phyloP scores from a whole-genome alignment of 1,284 basidiomycete species.

The Naganishia cerealis region DNA sequence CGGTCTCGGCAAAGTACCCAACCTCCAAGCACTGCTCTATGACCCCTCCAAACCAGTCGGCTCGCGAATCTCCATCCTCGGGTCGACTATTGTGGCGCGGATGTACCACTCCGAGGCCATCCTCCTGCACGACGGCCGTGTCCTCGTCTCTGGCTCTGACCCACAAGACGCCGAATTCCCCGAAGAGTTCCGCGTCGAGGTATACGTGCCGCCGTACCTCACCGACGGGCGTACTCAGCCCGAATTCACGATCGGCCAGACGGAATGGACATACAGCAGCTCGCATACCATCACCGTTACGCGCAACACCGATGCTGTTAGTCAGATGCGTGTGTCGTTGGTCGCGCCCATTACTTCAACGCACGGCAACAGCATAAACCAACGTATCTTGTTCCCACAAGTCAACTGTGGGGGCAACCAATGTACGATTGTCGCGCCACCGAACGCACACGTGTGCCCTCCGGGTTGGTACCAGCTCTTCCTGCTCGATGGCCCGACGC shows the following conservation, averaged over 20 bases:
- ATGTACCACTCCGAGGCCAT: conserved; percentile 38
- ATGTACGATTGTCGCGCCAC: conserved; percentile 8
- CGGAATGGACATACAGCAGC: conserved; percentile 6
- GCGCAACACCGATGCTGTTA: background rate
- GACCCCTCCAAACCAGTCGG: conserved; percentile 64
- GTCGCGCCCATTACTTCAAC: conserved; percentile 7
- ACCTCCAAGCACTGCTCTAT: conserved; percentile 66
- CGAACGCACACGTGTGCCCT: conserved; percentile 7
- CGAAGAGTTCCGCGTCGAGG: background rate
- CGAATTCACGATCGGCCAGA: conserved; percentile 1
- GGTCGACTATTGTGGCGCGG: conserved; percentile 38
- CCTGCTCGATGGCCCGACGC: conserved; percentile 8
- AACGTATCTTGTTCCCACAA: conserved; percentile 14
- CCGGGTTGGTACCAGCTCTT: conserved; percentile 13
- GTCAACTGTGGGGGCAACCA: conserved; percentile 4
- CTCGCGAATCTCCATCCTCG: conserved; percentile 58
- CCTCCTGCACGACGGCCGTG: conserved; percentile 22
- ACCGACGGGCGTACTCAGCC: conserved; percentile 7
- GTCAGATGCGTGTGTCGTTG: background rate
- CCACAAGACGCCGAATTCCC: conserved; percentile 14
- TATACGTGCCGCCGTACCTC: conserved; percentile 6
- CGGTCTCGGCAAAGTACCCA: conserved; percentile 66
- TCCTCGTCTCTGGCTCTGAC: conserved; percentile 4
- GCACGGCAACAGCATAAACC: conserved; percentile 13
- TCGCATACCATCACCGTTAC: conserved; percentile 14